Base-by-base conservation (phyloP, 768 basidiomycete species). In the Holtermanniella nyarrowii region DNA sequence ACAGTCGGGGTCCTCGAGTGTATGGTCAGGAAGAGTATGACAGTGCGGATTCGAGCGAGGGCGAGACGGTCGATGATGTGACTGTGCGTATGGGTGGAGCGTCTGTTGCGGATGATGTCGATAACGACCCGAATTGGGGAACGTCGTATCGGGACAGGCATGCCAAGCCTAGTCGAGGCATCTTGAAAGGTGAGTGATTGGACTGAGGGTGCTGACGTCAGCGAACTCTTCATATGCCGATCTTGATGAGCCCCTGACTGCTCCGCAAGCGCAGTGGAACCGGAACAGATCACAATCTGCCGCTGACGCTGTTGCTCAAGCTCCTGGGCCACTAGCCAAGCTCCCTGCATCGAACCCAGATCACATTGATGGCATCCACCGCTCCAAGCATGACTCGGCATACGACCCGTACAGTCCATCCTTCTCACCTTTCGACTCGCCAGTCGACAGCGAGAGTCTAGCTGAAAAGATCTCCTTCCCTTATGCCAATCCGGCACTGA, bases 341-440 rank as follows among this genome's bases (percentile, higher is more conserved):
- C 82, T 90, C 53, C 86, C 87, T 46, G 80, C 83, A 4, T 83
- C 85, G 2, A 85, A 90, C 65, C 85, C 86, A 48, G 85, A 84
- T 66, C 83, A 85, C 57, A 88, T 86, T 58, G 88, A 86, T 60
- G 88, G 84, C n/a, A 55, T 42, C 40, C 27, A 41, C 49, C 48
- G 42, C 46, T 47, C 37, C 56, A 58, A 16, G 41, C 54, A 25
- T 25, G 55, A 53, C 68, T 69, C 61, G 53, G 59, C 61, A 54
- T 47, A 45, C 65, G 50, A 63, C 47, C 61, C 72, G 20, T 74
- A 71, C 69, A 71, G 82, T 43, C 80, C 82, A n/a, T 75, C 79
- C 41, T 77, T 81, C 60, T 76, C 79, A 13, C 63, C 63, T 2
- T 83, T 81, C 71, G 74, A 82, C 24, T 58, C 53, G 23, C 23